phyloP scores from a whole-genome alignment of 1,139 yeast species.

The Kodamaea ohmeri region DNA sequence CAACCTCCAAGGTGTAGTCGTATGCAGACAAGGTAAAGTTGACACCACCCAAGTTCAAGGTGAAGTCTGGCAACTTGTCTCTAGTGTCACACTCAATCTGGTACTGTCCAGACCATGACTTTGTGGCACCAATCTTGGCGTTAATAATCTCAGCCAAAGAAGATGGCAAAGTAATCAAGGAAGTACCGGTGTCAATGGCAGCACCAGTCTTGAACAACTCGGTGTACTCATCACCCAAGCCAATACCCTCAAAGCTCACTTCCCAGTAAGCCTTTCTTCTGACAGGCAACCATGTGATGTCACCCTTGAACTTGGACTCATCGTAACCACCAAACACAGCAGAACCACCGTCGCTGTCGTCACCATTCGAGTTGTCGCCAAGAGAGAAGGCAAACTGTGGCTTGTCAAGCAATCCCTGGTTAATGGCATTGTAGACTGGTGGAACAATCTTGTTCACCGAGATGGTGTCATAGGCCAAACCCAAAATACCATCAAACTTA shows the following conservation, averaged over 20 bases:
- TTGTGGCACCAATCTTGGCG: conserved; percentile 93
- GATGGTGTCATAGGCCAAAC: conserved; percentile 89
- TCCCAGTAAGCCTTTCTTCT: conserved; percentile 99
- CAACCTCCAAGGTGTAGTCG: conserved; percentile 89
- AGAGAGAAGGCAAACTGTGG: conserved; percentile 86
- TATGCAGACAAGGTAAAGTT: conserved; percentile 84
- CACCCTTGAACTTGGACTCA: conserved; percentile 68
- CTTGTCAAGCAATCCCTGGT: conserved; percentile 75
- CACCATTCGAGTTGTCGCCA: conserved; percentile 68
- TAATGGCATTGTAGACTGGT: conserved; percentile 86
- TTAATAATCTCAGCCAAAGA: conserved; percentile 93
- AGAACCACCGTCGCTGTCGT: conserved; percentile 68
- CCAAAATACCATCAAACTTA: conserved; percentile 94
- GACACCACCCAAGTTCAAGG: conserved; percentile 83
- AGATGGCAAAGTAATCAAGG: conserved; percentile 90
- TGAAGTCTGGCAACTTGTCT: conserved; percentile 82
- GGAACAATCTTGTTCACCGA: conserved; percentile 88
- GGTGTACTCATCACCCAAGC: conserved; percentile 89
- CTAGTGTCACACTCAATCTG: conserved; percentile 83
- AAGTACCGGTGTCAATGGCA: conserved; percentile 97
- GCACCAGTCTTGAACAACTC: conserved; percentile 84
- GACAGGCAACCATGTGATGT: conserved; percentile 91
- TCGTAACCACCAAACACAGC: conserved; percentile 96
- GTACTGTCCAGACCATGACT: conserved; percentile 97
- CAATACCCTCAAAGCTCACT: conserved; percentile 85